Evolutionary conservation across 2,329 filamentous ascomycete species (phyloP).

Genomic region (Calycina marina): DNA sequence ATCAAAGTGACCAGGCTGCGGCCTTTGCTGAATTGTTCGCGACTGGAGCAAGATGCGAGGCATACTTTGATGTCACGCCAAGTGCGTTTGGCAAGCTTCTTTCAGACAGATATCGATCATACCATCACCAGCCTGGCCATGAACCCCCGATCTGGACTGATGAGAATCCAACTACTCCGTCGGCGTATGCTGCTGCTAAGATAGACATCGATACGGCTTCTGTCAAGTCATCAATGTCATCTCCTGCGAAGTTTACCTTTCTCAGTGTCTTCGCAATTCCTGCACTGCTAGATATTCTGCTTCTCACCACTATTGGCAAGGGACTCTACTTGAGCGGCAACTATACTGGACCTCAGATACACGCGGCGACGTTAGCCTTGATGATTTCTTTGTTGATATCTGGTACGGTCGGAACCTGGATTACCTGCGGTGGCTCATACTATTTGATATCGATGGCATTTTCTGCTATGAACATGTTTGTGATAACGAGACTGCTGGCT

Average conservation of each 20-base stretch:
- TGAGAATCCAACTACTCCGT: slow-evolving; percentile 2
- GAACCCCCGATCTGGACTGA: slow-evolving; percentile 13
- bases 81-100: slow-evolving; percentile 29
- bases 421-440: slow-evolving; percentile 47
- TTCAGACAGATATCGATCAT: slow-evolving; percentile 30
- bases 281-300: slow-evolving; percentile 43
- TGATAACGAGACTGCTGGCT: slow-evolving; percentile 29
- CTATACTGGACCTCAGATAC: slow-evolving; percentile 35
- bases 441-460: slow-evolving; percentile 43
- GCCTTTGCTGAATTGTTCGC: slow-evolving; percentile 50
- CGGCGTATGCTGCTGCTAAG: slow-evolving; percentile 35
- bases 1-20: slow-evolving; percentile 45
- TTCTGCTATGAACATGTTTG: slow-evolving; percentile 26
- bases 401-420: slow-evolving; percentile 46
- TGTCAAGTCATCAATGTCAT: slow-evolving; percentile 28
- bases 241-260: slow-evolving; percentile 36
- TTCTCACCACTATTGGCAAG: slow-evolving; percentile 42
- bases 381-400: slow-evolving; percentile 43
- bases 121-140: slow-evolving; percentile 22
- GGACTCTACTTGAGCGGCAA: slow-evolving; percentile 44
- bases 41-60: slow-evolving; percentile 45
- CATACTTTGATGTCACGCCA: slow-evolving; percentile 42
- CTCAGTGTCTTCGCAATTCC: slow-evolving; percentile 47
- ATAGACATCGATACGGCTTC: slow-evolving; percentile 36
- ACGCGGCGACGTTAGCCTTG: slow-evolving; percentile 37